Evolutionary conservation across 768 basidiomycete genomes (phyloP).

Genomic region (Russula foetens): DNA sequence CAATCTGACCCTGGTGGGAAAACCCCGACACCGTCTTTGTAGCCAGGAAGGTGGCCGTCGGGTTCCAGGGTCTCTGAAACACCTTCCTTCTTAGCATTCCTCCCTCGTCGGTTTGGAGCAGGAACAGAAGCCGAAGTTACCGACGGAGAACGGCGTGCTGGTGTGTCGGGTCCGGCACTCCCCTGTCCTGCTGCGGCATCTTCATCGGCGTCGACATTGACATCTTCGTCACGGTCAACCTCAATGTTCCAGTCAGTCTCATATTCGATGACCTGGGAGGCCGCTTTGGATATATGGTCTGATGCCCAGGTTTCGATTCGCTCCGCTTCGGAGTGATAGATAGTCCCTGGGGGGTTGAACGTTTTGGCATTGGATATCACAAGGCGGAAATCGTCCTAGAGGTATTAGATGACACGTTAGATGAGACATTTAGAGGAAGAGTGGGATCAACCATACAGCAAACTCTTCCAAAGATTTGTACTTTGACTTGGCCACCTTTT

Average conservation of each 20-base stretch:
- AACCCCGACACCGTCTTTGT: constrained; percentile 63
- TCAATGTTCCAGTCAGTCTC: constrained; percentile 84
- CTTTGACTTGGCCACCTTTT: constrained; percentile 66
- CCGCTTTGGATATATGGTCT: constrained; percentile 64
- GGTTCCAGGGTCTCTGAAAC: constrained; percentile 48
- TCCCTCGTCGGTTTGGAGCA: constrained; percentile 18
- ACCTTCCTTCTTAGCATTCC: constrained; percentile 38
- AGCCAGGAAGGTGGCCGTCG: constrained; percentile 68
- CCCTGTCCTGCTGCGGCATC: constrained; percentile 21
- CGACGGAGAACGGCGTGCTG: constrained; percentile 25
- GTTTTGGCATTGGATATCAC: constrained; percentile 67
- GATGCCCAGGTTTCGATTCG: constrained; percentile 61
- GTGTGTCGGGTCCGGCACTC: constrained; percentile 22
- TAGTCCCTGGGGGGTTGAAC: constrained; percentile 68
- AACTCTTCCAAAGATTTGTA: constrained; percentile 81
- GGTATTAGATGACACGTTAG: not conserved
- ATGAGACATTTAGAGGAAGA: not conserved
- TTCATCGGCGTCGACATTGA: constrained; percentile 38
- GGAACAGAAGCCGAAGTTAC: constrained; percentile 15
- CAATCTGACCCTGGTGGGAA: constrained; percentile 66
- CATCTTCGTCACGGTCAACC: constrained; percentile 40
- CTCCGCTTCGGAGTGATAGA: constrained; percentile 70
- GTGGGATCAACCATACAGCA: constrained; percentile 37
- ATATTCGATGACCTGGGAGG: constrained; percentile 69
- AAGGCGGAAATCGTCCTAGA: constrained; percentile 49